Percentiles rank a stretch among this genome's conserved stretches.
phyloP scores from a whole-genome alignment of 2,329 filamentous ascomycete genomes.

The Neoscytalidium dimidiatum region DNA sequence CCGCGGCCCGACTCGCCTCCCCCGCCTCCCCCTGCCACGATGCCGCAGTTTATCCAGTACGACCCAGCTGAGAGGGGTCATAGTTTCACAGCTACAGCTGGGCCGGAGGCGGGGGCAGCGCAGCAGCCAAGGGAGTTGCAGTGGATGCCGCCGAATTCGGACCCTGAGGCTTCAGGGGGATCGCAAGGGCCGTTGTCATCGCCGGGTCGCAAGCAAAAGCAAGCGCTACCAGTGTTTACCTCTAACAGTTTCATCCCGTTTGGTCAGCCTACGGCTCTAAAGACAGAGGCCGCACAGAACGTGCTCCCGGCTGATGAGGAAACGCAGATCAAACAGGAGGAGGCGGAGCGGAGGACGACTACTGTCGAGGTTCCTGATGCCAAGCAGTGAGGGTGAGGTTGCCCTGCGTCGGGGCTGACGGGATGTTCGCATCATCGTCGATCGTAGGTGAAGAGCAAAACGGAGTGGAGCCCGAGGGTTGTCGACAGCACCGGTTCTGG shows the following conservation, averaged over 20 bases:
- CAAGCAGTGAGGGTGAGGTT: slow-evolving; percentile 11
- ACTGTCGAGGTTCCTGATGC: slow-evolving; percentile 5
- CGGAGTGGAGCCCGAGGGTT: background rate
- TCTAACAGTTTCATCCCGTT: slow-evolving; percentile 41
- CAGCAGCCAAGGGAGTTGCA: slow-evolving; percentile 30
- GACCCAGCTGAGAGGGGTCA: slow-evolving; percentile 27
- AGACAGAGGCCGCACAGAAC: background rate
- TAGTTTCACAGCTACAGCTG: background rate
- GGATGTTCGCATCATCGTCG: slow-evolving; percentile 11
- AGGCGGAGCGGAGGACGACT: background rate
- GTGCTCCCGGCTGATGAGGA: slow-evolving; percentile 7
- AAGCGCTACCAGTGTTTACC: slow-evolving; percentile 53
- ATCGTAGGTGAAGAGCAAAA: background rate
- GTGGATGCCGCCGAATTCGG: slow-evolving; percentile 35
- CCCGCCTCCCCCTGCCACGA: slow-evolving; percentile 33
- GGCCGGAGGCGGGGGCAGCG: background rate
- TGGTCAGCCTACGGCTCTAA: slow-evolving; percentile 16
- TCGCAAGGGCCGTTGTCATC: slow-evolving; percentile 21
- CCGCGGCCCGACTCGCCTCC: slow-evolving; percentile 38
- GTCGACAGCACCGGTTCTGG: background rate
- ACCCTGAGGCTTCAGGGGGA: slow-evolving; percentile 23
- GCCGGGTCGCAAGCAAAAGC: slow-evolving; percentile 33
- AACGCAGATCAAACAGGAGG: slow-evolving; percentile 2
- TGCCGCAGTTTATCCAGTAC: slow-evolving; percentile 37
- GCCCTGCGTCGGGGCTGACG: slow-evolving; percentile 12